Conservation (phyloP, 129 eudicot genomes). For the Gnaphalium uliginosum region DNA sequence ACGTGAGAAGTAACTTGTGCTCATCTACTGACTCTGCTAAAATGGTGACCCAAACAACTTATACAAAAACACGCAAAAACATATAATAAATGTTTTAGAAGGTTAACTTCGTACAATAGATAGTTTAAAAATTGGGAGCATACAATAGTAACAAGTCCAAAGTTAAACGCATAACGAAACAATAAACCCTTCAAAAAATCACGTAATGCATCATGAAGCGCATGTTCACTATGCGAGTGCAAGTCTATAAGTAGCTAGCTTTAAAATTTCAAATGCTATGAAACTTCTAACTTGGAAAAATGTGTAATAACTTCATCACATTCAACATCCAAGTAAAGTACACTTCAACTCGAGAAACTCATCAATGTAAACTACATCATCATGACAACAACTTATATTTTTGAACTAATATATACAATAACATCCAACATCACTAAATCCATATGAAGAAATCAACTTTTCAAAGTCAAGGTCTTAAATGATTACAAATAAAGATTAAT, state of each 20-base stretch:
- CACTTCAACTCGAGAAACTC: background rate
- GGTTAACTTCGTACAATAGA: too few relatives aligned
- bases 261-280: background rate
- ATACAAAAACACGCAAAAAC: too few relatives aligned
- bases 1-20: too few relatives aligned
- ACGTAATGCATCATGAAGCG: too few relatives aligned
- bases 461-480: constrained; percentile 8
- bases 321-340: background rate
- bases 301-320: background rate
- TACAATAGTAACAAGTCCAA: too few relatives aligned
- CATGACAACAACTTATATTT: background rate
- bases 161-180: too few relatives aligned
- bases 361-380: background rate
- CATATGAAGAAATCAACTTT: background rate
- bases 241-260: background rate
- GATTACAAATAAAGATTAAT: background rate
- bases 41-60: too few relatives aligned
- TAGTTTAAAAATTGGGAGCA: too few relatives aligned
- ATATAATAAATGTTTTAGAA: too few relatives aligned
- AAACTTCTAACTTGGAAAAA: background rate
- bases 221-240: too few relatives aligned
- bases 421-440: constrained; percentile 10
- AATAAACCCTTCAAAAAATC: too few relatives aligned
- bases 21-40: too few relatives aligned
- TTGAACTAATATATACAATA: constrained; percentile 15